Conservation (phyloP, 2,329 filamentous ascomycete genomes). For the Fusarium sp. region DNA sequence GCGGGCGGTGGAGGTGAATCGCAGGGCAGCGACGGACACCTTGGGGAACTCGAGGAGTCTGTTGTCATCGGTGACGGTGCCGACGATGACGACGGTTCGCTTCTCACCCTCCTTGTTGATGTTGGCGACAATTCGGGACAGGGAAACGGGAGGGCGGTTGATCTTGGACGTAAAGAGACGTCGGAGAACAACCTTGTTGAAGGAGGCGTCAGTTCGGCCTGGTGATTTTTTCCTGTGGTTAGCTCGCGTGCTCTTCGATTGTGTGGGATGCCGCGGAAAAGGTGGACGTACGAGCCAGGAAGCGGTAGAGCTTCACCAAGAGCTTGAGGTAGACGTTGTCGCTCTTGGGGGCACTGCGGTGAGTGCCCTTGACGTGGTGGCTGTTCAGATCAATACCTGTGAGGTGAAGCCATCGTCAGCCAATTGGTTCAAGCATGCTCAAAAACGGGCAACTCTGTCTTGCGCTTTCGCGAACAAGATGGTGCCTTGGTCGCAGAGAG, state of each 20-base stretch:
- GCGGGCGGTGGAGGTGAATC: slow-evolving; percentile 95
- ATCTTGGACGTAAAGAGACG: slow-evolving; percentile 98
- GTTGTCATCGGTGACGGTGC: slow-evolving; percentile 98
- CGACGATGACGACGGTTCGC: slow-evolving; percentile 93
- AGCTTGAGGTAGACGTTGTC: slow-evolving; percentile 98
- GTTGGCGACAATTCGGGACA: slow-evolving; percentile 85
- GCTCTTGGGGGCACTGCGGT: slow-evolving; percentile 96
- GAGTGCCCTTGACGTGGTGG: slow-evolving; percentile 73
- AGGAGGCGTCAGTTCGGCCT: slow-evolving; percentile 95
- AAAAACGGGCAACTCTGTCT: slow-evolving; percentile 48
- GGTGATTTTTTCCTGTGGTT: slow-evolving; percentile 6
- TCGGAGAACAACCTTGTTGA: slow-evolving; percentile 99
- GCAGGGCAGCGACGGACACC: slow-evolving; percentile 89
- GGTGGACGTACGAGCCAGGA: slow-evolving; percentile 85
- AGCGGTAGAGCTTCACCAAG: slow-evolving; percentile 97
- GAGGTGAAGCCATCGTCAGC: slow-evolving; percentile 64
- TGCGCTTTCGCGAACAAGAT: slow-evolving; percentile 43
- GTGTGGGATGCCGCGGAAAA: not conserved
- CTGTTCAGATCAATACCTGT: slow-evolving; percentile 76
- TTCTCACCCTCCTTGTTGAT: slow-evolving; percentile 69
- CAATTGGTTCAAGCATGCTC: slow-evolving; percentile 71
- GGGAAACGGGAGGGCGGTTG: slow-evolving; percentile 93
- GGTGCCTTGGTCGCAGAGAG: slow-evolving; percentile 44
- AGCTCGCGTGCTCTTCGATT: slow-evolving; percentile 14
- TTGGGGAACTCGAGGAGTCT: slow-evolving; percentile 90